Base-by-base conservation (phyloP, 1,284 basidiomycete species). In the Ceratobasidium sp. region DNA sequence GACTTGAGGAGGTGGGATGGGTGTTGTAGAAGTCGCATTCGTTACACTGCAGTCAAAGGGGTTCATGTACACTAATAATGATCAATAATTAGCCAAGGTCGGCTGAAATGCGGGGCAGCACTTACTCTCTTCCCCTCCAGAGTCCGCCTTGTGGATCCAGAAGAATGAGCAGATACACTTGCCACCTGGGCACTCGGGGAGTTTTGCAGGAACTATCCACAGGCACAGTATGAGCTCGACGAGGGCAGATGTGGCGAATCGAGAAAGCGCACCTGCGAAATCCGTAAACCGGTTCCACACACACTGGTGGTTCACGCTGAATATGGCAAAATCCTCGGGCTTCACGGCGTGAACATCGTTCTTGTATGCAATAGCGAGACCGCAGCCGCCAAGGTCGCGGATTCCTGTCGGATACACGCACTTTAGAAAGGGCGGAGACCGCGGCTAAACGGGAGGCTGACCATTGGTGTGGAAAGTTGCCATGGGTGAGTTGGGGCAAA, bases 11-110 rank as follows among this genome's bases (percentile, higher is more conserved):
- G 82, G 82, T 4, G 86, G 86, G 30, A 90, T 77, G 0, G 84
- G 79, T 1, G 84, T 82, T 7, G 76, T 82, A n/a, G 87, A 86
- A n/a, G 53, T 70, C 6, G 81, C 84, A 36, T 75, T 72, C 0
- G 86, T 86, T 54, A 92, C 81, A 59, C 85, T 84, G 82, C 91
- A 92, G 75, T 86, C 85, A 84, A 92, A 92, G 28, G 87, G 86
- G 63, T 85, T 89, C 87, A 91, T 90, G 81, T 90, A 92, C 75
- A 85, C 86, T 87, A 74, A 0, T 64, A 70, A 23, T 21, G 40
- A 28, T 28, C 28, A 33, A 4, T 21, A 3, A 66, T 28, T 72
- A 30, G 42, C 69, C 18, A 9, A 40, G 30, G 51, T 14, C 8
- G 48, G 28, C 54, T 36, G 58, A 5, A 63, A 18, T 79, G 79